phyloP scores from a whole-genome alignment of 1,139 yeast species.

The Hansenula lynferdii region DNA sequence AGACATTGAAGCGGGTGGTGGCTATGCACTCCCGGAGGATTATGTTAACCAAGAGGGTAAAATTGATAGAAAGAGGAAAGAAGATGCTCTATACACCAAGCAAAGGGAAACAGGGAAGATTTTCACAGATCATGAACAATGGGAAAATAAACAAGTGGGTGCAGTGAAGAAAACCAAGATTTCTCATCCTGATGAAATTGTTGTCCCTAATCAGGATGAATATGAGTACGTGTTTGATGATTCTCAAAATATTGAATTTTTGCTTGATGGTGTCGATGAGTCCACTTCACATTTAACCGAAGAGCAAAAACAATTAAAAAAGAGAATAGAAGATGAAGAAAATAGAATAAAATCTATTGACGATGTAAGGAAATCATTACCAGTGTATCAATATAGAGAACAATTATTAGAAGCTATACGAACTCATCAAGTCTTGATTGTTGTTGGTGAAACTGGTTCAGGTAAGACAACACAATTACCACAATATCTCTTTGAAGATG shows the following conservation, averaged over 20 bases:
- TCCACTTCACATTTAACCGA: conserved; percentile 26
- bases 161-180: conserved; percentile 36
- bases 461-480: conserved; percentile 97
- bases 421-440: conserved; percentile 70
- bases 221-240: conserved; percentile 86
- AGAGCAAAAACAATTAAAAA: conserved; percentile 25
- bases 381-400: conserved; percentile 65
- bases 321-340: conserved; percentile 36
- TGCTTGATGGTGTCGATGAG: conserved; percentile 40
- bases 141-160: conserved; percentile 64
- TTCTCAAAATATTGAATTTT: conserved; percentile 65
- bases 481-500: conserved; percentile 80
- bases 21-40: conserved; percentile 54
- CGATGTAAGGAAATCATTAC: conserved; percentile 56
- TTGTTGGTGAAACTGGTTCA: conserved; percentile 97
- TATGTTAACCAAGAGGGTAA: conserved; percentile 46
- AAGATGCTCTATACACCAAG: conserved; percentile 24
- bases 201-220: conserved; percentile 41
- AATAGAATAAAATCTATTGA: conserved; percentile 34
- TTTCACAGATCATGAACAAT: conserved; percentile 39
- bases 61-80: conserved; percentile 48
- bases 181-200: conserved; percentile 40
- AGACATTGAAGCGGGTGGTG: conserved; percentile 28
- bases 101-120: conserved; percentile 21
- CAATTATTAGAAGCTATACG: conserved; percentile 59